phyloP scores from a whole-genome alignment of 208 protist genomes.

The Trypanosoma cruzi region DNA sequence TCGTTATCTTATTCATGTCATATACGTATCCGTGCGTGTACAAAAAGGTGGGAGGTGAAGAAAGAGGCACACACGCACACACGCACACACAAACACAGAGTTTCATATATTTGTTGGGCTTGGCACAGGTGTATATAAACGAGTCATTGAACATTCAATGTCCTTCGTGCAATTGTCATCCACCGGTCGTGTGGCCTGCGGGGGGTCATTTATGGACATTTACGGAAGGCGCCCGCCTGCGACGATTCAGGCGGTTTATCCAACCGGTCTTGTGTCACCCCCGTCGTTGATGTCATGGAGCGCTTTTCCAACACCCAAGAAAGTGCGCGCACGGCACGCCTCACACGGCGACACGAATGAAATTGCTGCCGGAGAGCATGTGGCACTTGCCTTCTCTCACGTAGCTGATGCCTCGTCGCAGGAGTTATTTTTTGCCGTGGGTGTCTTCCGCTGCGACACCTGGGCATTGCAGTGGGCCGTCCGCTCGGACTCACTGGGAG shows the following conservation, averaged over 20 bases:
- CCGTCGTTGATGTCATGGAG: slow-evolving; percentile 26
- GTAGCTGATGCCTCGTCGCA: not conserved
- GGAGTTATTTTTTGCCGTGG: slow-evolving; percentile 46
- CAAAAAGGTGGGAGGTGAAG: slow-evolving; percentile 7
- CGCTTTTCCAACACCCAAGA: slow-evolving; percentile 9
- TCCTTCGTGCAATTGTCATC: slow-evolving; percentile 8
- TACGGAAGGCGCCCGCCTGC: slow-evolving; percentile 22
- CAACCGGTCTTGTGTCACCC: not conserved
- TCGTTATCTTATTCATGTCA: slow-evolving; percentile 16
- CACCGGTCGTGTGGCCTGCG: slow-evolving; percentile 21
- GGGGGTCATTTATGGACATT: slow-evolving; percentile 26
- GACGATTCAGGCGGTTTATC: slow-evolving; percentile 9
- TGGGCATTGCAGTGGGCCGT: slow-evolving; percentile 80
- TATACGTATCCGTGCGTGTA: not conserved
- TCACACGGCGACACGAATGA: not conserved
- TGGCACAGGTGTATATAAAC: not conserved
- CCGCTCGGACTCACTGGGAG: not conserved
- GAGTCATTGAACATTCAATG: not conserved
- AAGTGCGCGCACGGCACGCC: not conserved
- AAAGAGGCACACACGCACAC: not conserved
- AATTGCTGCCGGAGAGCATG: slow-evolving; percentile 43
- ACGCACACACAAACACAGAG: not conserved
- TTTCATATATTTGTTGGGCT: not conserved
- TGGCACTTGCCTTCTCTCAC: slow-evolving; percentile 40
- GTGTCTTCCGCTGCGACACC: slow-evolving; percentile 79